These are phyloP conservation scores for Anthoceros angustus DNA, from an alignment of 225 moss, liverwort and hornwort genomes.

Conservation along the genomic window DNA sequence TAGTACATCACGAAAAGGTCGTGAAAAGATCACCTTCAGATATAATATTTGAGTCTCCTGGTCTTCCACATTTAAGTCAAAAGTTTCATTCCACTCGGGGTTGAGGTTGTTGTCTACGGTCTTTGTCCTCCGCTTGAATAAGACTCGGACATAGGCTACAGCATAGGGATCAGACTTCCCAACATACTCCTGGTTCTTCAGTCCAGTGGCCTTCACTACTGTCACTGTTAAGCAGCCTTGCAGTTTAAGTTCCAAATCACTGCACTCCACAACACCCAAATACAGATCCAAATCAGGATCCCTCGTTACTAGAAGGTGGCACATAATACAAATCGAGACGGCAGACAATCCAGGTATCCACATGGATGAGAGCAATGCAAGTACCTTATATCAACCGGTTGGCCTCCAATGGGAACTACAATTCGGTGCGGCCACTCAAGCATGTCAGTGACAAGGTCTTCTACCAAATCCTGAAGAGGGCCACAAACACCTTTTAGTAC, in stretches of 20 bases:
- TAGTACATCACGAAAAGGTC: neutral
- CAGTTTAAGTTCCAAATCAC: conserved; percentile 67
- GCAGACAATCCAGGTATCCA: too few species aligned
- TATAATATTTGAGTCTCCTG: conserved; percentile 67
- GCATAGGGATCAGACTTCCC: conserved; percentile 95
- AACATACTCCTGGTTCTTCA: conserved; percentile 74
- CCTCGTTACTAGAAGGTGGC: too few species aligned
- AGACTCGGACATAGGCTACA: conserved; percentile 44
- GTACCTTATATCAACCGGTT: conserved; percentile 43
- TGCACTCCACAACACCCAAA: conserved; percentile 14
- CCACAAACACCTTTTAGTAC: neutral
- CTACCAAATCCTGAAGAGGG: conserved; percentile 56
- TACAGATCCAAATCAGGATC: too few species aligned
- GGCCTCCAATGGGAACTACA: conserved; percentile 51
- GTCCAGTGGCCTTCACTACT: conserved; percentile 42
- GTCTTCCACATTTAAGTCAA: conserved; percentile 70
- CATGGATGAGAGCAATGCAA: neutral
- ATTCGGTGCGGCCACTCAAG: conserved; percentile 91
- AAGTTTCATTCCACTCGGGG: conserved; percentile 65
- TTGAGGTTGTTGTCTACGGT: conserved; percentile 52
- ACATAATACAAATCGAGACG: too few species aligned
- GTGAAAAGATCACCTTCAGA: conserved; percentile 40
- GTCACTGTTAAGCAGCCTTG: conserved; percentile 60
- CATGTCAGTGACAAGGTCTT: conserved; percentile 55
- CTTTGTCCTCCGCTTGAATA: conserved; percentile 55